Evolutionary conservation across 2,329 filamentous ascomycete species (phyloP).

Genomic region (Penicillium sp.): DNA sequence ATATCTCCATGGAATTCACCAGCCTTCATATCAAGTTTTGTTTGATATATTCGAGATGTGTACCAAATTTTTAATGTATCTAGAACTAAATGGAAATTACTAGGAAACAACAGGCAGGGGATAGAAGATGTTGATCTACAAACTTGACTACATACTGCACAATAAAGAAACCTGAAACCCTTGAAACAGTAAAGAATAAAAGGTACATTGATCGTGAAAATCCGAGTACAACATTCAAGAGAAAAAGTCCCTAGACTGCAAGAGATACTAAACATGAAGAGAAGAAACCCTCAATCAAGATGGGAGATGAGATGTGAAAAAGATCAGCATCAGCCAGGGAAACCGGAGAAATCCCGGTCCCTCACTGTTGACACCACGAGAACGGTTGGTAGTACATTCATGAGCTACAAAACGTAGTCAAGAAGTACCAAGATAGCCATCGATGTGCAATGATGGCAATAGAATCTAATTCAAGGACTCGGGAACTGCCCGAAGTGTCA

Average conservation of each 20-base stretch:
- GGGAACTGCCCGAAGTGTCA: not conserved
- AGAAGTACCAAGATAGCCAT: not conserved
- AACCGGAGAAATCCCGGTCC: not conserved
- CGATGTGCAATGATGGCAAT: not conserved
- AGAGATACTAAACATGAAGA: conserved; percentile 19
- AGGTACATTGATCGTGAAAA: conserved; percentile 25
- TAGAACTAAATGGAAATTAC: not conserved
- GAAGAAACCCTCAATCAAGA: conserved; percentile 5
- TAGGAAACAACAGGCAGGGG: not conserved
- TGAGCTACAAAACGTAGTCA: not conserved
- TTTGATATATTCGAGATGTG: too few relatives aligned
- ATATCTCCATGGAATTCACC: not conserved
- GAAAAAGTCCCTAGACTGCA: conserved; percentile 15
- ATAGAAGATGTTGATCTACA: not conserved
- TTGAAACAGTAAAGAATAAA: conserved; percentile 12
- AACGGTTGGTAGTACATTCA: not conserved
- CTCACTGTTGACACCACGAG: not conserved
- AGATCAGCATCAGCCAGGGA: not conserved
- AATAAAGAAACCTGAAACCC: not conserved
- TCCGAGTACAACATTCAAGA: conserved; percentile 18
- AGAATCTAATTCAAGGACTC: not conserved
- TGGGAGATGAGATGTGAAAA: conserved; percentile 4
- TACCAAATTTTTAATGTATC: too few relatives aligned
- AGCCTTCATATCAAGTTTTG: too few relatives aligned
- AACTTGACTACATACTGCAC: not conserved